phyloP scores from a whole-genome alignment of 495 filamentous ascomycete genomes.

The Aspergillus sclerotiicarbonarius region DNA sequence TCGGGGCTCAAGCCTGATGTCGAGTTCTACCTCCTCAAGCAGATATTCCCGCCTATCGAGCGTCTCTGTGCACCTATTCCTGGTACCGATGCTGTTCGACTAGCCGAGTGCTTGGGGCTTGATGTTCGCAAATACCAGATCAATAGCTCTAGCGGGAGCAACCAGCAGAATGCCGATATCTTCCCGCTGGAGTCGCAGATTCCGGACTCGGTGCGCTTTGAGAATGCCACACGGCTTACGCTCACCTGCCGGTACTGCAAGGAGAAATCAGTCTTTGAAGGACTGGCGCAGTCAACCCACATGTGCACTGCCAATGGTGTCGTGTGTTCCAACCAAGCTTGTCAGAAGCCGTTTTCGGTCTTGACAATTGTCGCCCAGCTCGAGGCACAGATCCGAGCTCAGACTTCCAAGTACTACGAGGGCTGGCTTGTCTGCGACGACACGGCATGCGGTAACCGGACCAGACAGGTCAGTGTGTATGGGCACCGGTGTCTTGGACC shows the following conservation, averaged over 20 bases:
- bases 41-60: conserved; percentile 97
- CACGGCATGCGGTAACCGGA: conserved; percentile 78
- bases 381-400: conserved; percentile 74
- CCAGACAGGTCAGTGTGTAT: conserved; percentile 87
- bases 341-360: conserved; percentile 61
- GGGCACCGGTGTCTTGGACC: conserved; percentile 88
- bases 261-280: conserved; percentile 67
- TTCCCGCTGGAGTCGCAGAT: conserved; percentile 91
- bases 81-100: conserved; percentile 80
- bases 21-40: conserved; percentile 96
- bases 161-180: conserved; percentile 59
- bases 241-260: conserved; percentile 83
- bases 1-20: conserved; percentile 78
- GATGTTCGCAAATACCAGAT: conserved; percentile 84
- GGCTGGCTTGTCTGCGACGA: conserved; percentile 92
- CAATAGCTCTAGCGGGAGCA: conserved; percentile 53
- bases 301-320: conserved; percentile 71
- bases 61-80: conserved; percentile 94
- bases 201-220: conserved; percentile 79
- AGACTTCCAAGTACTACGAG: conserved; percentile 83
- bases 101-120: conserved; percentile 91
- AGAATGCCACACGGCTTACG: conserved; percentile 67
- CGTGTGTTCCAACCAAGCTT: conserved; percentile 61
- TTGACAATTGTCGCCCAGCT: conserved; percentile 80
- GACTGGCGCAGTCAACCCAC: conserved; percentile 56